phyloP scores from a whole-genome alignment of 192 early-diverging fungal species.

The Chytriomyces sp. region DNA sequence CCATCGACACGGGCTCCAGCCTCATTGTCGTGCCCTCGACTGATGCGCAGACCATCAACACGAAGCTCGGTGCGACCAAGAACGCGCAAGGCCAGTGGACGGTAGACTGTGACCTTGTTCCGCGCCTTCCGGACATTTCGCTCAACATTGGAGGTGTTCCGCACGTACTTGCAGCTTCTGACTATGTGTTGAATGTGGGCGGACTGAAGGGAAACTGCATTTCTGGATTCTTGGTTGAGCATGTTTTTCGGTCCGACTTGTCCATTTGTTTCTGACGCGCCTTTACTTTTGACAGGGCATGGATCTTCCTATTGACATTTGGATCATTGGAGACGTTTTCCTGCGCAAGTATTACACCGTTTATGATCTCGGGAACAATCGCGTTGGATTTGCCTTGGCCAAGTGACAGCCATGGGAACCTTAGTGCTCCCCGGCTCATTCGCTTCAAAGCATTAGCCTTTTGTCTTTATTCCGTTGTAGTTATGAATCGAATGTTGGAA shows the following conservation, averaged over 20 bases:
- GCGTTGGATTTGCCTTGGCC: slow-evolving; percentile 66
- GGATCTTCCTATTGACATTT: slow-evolving; percentile 37
- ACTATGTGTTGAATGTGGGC: slow-evolving; percentile 59
- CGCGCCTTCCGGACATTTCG: slow-evolving; percentile 73
- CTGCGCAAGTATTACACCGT: slow-evolving; percentile 59
- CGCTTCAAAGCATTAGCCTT: too few relatives aligned
- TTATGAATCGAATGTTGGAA: too few relatives aligned
- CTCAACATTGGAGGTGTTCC: slow-evolving; percentile 76
- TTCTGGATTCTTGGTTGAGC: slow-evolving; percentile 88
- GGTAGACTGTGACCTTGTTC: slow-evolving; percentile 75
- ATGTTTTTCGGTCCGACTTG: slow-evolving; percentile 86
- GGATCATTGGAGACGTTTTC: slow-evolving; percentile 67
- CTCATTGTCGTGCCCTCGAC: slow-evolving; percentile 76
- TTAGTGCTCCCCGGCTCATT: too few relatives aligned
- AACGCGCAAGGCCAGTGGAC: slow-evolving; percentile 87
- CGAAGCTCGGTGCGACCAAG: slow-evolving; percentile 89
- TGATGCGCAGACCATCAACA: slow-evolving; percentile 88
- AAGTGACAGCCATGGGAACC: too few relatives aligned
- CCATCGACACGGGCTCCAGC: slow-evolving; percentile 91
- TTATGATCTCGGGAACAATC: slow-evolving; percentile 59
- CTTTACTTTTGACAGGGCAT: slow-evolving; percentile 13
- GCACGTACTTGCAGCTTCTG: slow-evolving; percentile 64
- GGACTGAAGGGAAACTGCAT: slow-evolving; percentile 47
- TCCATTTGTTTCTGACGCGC: slow-evolving; percentile 1
- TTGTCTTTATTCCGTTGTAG: too few relatives aligned